phyloP scores from a whole-genome alignment of 345 rosid species.

The Brassica cretica region DNA sequence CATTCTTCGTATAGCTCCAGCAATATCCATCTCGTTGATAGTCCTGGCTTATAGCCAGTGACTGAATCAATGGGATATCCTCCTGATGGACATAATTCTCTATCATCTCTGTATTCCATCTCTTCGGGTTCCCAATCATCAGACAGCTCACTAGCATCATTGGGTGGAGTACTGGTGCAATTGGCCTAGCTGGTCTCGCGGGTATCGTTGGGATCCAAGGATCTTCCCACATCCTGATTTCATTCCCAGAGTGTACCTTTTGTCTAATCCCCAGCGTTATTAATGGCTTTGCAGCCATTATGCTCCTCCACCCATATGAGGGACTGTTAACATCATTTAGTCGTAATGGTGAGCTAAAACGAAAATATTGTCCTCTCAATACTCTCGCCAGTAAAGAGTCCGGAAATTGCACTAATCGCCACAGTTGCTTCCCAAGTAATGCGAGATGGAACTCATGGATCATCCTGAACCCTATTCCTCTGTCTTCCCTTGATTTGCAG shows the following conservation, averaged over 20 bases:
- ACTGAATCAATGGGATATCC: background rate
- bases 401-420: background rate
- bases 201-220: no score
- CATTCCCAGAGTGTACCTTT: no score
- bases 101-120: background rate
- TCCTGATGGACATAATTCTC: background rate
- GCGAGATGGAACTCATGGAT: background rate
- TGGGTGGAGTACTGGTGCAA: no score
- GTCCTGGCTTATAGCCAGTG: background rate
- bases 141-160: background rate
- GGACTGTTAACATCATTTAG: background rate
- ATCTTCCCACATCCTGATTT: no score
- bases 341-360: background rate
- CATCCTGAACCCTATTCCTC: background rate
- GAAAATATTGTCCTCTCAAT: background rate
- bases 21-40: background rate
- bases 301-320: background rate
- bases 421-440: background rate
- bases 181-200: no score
- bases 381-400: background rate
- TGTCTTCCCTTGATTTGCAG: background rate
- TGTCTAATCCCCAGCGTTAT: no score
- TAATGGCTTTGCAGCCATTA: background rate
- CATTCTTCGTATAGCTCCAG: background rate
- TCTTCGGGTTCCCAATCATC: background rate